Base-by-base conservation (phyloP, 148 eudicot genomes). In the Heliosperma pusillum region DNA sequence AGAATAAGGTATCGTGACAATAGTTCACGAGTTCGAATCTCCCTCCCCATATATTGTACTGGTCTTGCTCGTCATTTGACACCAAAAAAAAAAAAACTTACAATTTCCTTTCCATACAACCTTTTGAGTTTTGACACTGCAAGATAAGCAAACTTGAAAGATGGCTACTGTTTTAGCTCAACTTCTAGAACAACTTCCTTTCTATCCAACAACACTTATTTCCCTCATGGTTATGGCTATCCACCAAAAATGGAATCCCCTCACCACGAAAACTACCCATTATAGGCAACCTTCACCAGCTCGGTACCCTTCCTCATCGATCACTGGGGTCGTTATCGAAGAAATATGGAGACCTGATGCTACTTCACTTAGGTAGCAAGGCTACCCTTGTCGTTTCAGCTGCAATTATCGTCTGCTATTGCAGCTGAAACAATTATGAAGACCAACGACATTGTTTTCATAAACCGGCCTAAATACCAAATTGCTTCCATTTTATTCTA, bases 251-350 rank as follows among this genome's bases (percentile, higher is more conserved):
- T 30, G 70, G 36, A 1, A 73, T 82, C 20, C 85, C 86, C 5
- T 81, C 86, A 1, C 86, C 88, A 0, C 66, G 52, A 68, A 86
- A 74, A 72, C 71, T 83, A 27, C 86, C 86, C n/a, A 53, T 81
- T 63, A 62, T 86, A 19, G 88, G 85, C 6, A 80, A 79, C 81
- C 73, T 83, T 50, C 86, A 83, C 61, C 84, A 79, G 58, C 52
- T 86, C 2, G 77, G 78, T 20, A 20, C 10, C 10, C 69, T 27
- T 1, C 62, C 76, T 2, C 81, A 86, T 68, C 85, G 52, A 7
- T 83, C 85, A 4, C 66, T 83, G 24, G 58, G 17, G 1, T 45
- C 65, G 0, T 44, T 86, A 36, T 83, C 88, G 5, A 10, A 71
- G 10, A 26, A 20, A 25, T 29, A 83, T 61, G 86, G 85, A 1